These are phyloP conservation scores for Saccharomyces uvarum DNA, from an alignment of 1,139 yeast species.

Conservation along the genomic window DNA sequence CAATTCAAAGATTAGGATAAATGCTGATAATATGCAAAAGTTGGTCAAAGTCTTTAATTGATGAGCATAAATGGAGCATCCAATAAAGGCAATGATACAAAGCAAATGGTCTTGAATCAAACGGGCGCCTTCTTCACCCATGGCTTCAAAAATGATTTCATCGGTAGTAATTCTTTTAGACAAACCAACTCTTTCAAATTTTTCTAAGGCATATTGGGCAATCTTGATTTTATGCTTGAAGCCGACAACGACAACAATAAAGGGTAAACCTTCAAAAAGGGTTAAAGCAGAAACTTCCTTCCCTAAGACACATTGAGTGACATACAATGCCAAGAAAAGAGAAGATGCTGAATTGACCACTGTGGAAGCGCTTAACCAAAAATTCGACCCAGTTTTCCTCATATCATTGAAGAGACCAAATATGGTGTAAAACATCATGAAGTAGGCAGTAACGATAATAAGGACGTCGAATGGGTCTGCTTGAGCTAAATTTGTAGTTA, in stretches of 20 bases:
- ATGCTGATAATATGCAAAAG: slow-evolving; percentile 72
- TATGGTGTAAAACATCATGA: slow-evolving; percentile 86
- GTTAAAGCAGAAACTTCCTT: slow-evolving; percentile 63
- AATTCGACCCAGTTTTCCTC: slow-evolving; percentile 73
- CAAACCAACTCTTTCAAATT: slow-evolving; percentile 30
- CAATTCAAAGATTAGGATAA: slow-evolving; percentile 67
- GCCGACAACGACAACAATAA: slow-evolving; percentile 86
- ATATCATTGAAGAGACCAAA: slow-evolving; percentile 71
- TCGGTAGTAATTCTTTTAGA: slow-evolving; percentile 30
- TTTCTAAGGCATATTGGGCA: slow-evolving; percentile 43
- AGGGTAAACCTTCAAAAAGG: slow-evolving; percentile 87
- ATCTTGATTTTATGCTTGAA: slow-evolving; percentile 80
- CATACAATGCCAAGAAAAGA: slow-evolving; percentile 70
- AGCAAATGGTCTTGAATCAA: slow-evolving; percentile 74
- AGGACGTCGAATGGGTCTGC: slow-evolving; percentile 86
- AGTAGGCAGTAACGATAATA: slow-evolving; percentile 72
- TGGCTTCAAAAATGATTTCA: slow-evolving; percentile 46
- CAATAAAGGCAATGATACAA: slow-evolving; percentile 64
- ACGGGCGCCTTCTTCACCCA: slow-evolving; percentile 58
- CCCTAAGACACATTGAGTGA: slow-evolving; percentile 45
- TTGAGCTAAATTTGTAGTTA: slow-evolving; percentile 51
- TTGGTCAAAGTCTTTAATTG: slow-evolving; percentile 70
- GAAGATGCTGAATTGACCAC: slow-evolving; percentile 78
- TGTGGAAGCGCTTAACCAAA: slow-evolving; percentile 85
- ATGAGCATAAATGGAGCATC: slow-evolving; percentile 62